Conservation (phyloP, 805 yeast genomes). For the Suhomyces faveliae region DNA sequence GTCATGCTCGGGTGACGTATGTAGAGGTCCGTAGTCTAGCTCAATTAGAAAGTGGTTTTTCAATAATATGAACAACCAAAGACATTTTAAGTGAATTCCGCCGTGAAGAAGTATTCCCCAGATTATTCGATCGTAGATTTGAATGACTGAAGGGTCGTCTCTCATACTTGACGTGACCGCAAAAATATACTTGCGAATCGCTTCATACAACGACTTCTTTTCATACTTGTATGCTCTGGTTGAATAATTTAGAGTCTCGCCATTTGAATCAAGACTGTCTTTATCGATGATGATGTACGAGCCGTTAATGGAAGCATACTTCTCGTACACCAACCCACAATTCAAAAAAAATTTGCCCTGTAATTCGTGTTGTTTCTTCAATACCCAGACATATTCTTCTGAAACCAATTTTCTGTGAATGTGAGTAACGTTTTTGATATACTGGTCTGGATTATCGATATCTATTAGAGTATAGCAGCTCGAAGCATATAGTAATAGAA, state of each 20-base stretch:
- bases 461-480: conserved; percentile 1
- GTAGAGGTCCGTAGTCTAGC: conserved; percentile 22
- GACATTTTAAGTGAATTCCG: conserved; percentile 38
- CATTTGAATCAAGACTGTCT: not conserved
- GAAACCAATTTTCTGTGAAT: not conserved
- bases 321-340: conserved; percentile 23
- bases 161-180: conserved; percentile 28
- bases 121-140: conserved; percentile 37
- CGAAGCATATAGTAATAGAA: conserved; percentile 3
- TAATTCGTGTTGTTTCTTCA: not conserved
- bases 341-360: conserved; percentile 13
- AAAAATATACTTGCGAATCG: conserved; percentile 39
- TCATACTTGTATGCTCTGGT: conserved; percentile 10
- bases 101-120: conserved; percentile 46
- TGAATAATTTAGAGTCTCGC: not conserved
- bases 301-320: conserved; percentile 13
- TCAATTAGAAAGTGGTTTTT: conserved; percentile 25
- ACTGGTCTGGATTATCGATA: not conserved
- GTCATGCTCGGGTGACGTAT: conserved; percentile 26
- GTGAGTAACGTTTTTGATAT: not conserved
- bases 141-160: conserved; percentile 38
- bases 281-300: not conserved
- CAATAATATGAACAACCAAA: conserved; percentile 44
- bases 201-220: conserved; percentile 22
- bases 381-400: not conserved